These are phyloP conservation scores for Albizia julibrissin DNA, from an alignment of 306 rosid species.

Conservation along the genomic window DNA sequence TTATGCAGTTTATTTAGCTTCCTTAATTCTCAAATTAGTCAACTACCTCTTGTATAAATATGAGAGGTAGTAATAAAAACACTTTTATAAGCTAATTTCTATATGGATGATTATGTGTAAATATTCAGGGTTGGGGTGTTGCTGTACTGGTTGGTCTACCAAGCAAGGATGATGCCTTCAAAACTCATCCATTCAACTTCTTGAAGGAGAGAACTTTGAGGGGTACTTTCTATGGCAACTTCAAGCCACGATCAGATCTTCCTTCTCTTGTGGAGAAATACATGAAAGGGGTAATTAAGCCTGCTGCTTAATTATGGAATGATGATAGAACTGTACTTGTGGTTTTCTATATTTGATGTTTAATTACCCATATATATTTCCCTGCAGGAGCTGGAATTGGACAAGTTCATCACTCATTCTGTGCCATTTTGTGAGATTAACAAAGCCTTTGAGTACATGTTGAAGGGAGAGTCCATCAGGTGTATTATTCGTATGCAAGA, in stretches of 20 bases:
- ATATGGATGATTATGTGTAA: no score
- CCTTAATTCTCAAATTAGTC: no score
- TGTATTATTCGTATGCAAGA: background rate
- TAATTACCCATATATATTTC: no score
- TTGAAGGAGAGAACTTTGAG: constrained; percentile 64
- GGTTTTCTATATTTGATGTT: background rate
- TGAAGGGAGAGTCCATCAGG: background rate
- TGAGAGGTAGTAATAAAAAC: no score
- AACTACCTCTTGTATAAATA: no score
- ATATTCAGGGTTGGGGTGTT: constrained; percentile 70
- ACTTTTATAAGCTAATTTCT: no score
- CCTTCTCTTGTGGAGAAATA: constrained; percentile 58
- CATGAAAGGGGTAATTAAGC: constrained; percentile 38
- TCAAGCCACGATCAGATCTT: constrained; percentile 53
- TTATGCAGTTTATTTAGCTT: no score
- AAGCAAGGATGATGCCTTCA: constrained; percentile 58
- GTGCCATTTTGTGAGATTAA: background rate
- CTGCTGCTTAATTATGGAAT: background rate
- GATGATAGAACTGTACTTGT: no score
- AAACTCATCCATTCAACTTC: constrained; percentile 61
- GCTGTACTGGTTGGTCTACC: constrained; percentile 79
- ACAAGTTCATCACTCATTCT: background rate
- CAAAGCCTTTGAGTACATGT: background rate
- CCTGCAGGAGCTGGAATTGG: background rate
- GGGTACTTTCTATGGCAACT: constrained; percentile 79